Base-by-base conservation (phyloP, 768 basidiomycete species). In the Suillus occidentalis region DNA sequence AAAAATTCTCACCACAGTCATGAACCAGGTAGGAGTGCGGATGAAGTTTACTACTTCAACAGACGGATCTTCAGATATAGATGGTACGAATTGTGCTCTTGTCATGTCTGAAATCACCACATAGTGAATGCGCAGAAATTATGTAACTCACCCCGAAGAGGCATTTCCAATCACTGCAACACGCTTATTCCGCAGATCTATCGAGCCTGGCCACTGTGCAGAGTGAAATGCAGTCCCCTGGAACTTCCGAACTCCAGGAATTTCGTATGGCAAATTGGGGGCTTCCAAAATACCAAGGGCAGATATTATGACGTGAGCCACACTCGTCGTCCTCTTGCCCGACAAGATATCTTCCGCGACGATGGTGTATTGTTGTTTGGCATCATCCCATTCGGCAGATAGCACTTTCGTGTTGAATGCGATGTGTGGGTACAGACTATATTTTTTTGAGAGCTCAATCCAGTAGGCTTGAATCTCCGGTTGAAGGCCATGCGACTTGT, bases 1-100 rank as follows among this genome's bases (percentile, higher is more conserved):
- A 5, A 9, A 39, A 22, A 8, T 7, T 60, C 81, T 69, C 69
- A 88, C 87, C 65, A 22, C 22, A 3, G 83, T 81, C 1, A 81
- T 61, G 67, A 81, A 87, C 87, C 87, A 90, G 64, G 86, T 83
- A 8, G 87, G 87, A 36, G 84, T 87, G 60, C 89, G 78, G 55
- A 72, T 74, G 71, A 89, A 88, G 69, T 91, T 87, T 62, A 85
- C 76, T 16, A 88, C 79, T 56, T 83, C 70, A 10, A 85, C 81
- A 25, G 81, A 80, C n/a, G 49, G 7, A 50, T 50, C 49, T 25
- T 25, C 49, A 50, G 49, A 50, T 25, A 50, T 13, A 4, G 22
- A 50, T 25, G 49, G 49, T 14, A 50, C 22, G 49, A 50, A 50
- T 50, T 50, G 49, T 25, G 49, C 49, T 25, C 49, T 50, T 50